A percentile compares a stretch with the other conserved stretches of the same genome.
Evolutionary conservation across 1,284 basidiomycete genomes (phyloP).

Genomic region (Boletus semigastroideus): DNA sequence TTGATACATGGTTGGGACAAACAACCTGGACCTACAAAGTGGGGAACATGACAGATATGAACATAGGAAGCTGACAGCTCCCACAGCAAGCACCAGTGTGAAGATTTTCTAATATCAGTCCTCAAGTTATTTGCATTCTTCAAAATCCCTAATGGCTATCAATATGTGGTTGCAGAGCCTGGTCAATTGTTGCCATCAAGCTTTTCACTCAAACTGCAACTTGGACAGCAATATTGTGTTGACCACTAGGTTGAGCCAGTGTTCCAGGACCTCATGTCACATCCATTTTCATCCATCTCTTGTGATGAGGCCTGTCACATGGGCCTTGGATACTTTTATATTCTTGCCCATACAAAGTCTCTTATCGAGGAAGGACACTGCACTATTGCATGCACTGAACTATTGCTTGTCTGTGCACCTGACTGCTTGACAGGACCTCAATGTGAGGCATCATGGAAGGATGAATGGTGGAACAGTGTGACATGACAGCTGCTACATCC

Average conservation of each 20-base stretch:
- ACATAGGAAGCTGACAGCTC: too few relatives aligned
- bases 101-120: background rate
- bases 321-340: background rate
- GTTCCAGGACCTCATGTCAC: background rate
- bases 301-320: background rate
- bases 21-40: too few relatives aligned
- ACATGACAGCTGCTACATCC: background rate
- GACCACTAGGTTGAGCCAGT: background rate
- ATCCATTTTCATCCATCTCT: background rate
- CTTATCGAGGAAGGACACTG: background rate
- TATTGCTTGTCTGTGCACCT: background rate
- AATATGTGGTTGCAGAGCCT: background rate
- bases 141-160: background rate
- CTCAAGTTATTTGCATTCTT: background rate
- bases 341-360: background rate
- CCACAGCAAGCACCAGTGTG: background rate
- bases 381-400: background rate
- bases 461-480: background rate
- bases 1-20: too few relatives aligned
- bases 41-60: too few relatives aligned
- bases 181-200: background rate
- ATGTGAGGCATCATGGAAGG: background rate
- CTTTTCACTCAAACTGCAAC: background rate
- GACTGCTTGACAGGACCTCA: background rate
- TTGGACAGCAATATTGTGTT: background rate